Conservation (phyloP, 306 rosid genomes). For the Gynostemma pentaphyllum region DNA sequence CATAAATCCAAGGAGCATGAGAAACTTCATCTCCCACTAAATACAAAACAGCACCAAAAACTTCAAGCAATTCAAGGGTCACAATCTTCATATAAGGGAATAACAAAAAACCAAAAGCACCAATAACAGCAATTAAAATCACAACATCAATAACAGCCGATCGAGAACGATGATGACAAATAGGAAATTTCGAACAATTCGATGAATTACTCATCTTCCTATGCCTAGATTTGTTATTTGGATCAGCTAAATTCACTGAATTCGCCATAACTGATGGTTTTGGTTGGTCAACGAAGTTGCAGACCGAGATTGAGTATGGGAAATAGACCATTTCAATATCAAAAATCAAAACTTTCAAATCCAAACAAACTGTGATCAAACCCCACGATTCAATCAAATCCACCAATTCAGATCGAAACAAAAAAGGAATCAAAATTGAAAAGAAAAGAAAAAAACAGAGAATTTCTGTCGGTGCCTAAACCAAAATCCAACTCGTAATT, state of each 20-base stretch:
- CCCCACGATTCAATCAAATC: slow-evolving; percentile 27
- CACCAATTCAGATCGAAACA: slow-evolving; percentile 3
- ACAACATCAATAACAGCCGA: slow-evolving; percentile 65
- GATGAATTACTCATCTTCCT: slow-evolving; percentile 32
- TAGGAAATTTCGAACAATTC: slow-evolving; percentile 37
- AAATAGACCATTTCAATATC: slow-evolving; percentile 86
- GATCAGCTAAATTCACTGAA: slow-evolving; percentile 33
- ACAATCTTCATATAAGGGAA: slow-evolving; percentile 52
- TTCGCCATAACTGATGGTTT: slow-evolving; percentile 40
- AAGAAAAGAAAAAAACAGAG: slow-evolving; percentile 20
- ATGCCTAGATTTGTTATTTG: slow-evolving; percentile 36
- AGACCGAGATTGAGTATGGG: slow-evolving; percentile 83
- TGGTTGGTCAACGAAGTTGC: slow-evolving; percentile 75
- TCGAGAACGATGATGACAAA: slow-evolving; percentile 68
- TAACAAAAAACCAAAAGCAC: slow-evolving; percentile 53
- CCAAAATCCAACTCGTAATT: slow-evolving; percentile 9
- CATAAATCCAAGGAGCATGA: slow-evolving; percentile 55
- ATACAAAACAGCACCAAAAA: slow-evolving; percentile 20
- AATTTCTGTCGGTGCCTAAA: slow-evolving; percentile 30
- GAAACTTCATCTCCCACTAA: slow-evolving; percentile 61
- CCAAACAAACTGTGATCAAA: slow-evolving; percentile 23
- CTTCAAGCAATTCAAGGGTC: slow-evolving; percentile 19
- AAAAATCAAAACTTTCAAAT: too few species aligned
- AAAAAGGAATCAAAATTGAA: slow-evolving; percentile 3
- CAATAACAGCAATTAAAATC: slow-evolving; percentile 50